Evolutionary conservation across 148 eudicot species (phyloP).

Genomic region (Silene uniflora): DNA sequence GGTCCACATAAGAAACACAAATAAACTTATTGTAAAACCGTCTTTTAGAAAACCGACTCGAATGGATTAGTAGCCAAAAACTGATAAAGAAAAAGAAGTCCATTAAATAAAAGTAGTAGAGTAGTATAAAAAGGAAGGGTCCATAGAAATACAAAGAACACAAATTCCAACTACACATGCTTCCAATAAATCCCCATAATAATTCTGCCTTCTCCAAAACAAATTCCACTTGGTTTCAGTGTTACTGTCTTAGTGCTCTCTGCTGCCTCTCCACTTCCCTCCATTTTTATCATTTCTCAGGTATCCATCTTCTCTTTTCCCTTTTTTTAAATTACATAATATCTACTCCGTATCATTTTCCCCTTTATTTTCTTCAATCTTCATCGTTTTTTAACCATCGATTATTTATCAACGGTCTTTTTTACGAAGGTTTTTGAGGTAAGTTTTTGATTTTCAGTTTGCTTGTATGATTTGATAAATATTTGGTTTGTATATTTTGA

Average conservation of each 20-base stretch:
- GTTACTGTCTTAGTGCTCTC: conserved; percentile 23
- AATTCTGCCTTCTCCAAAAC: conserved; percentile 1
- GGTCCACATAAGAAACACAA: conserved; percentile 14
- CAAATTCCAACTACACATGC: conserved; percentile 27
- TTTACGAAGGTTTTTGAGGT: too few relatives aligned
- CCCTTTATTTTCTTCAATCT: background rate
- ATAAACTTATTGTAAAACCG: too few relatives aligned
- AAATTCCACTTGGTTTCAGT: conserved; percentile 29
- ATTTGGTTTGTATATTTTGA: too few relatives aligned
- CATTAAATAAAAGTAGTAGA: background rate
- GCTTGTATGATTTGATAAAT: too few relatives aligned
- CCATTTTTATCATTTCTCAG: background rate
- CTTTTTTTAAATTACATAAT: background rate
- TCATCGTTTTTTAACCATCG: background rate
- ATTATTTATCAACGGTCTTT: too few relatives aligned
- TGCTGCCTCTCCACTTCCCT: conserved; percentile 8
- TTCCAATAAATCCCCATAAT: conserved; percentile 28
- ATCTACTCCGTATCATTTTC: background rate
- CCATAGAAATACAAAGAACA: background rate
- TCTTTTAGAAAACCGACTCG: too few relatives aligned
- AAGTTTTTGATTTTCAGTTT: too few relatives aligned
- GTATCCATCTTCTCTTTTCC: background rate
- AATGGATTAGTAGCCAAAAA: too few relatives aligned
- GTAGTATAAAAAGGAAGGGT: background rate
- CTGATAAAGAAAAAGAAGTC: too few relatives aligned